A percentile compares a stretch with the other conserved stretches of the same genome.
phyloP scores from a whole-genome alignment of 2,329 filamentous ascomycete species.

The Phaeosphaeriaceae sp. region DNA sequence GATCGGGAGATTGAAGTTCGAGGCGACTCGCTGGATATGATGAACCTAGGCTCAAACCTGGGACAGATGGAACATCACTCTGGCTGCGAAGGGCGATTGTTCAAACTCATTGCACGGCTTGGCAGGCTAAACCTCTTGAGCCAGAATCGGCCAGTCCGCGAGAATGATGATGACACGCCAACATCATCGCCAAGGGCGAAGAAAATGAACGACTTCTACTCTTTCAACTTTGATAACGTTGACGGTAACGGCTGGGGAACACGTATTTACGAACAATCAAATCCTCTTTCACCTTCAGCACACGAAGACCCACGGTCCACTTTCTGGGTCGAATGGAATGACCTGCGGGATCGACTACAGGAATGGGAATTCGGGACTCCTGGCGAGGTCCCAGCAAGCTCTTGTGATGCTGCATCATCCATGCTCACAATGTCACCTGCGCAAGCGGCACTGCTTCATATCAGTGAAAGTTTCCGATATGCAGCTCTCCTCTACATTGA shows the following conservation, averaged over 20 bases:
- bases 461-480: slow-evolving; percentile 90
- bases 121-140: slow-evolving; percentile 85
- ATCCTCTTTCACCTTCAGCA: slow-evolving; percentile 48
- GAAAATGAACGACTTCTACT: slow-evolving; percentile 58
- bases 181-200: slow-evolving; percentile 42
- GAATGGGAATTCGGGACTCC: slow-evolving; percentile 72
- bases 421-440: slow-evolving; percentile 50
- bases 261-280: slow-evolving; percentile 57
- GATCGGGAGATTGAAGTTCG: slow-evolving; percentile 84
- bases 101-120: slow-evolving; percentile 83
- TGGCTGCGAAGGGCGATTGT: slow-evolving; percentile 84
- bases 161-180: slow-evolving; percentile 42
- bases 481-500: slow-evolving; percentile 89
- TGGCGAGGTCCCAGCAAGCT: slow-evolving; percentile 33
- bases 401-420: slow-evolving; percentile 32
- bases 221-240: slow-evolving; percentile 63
- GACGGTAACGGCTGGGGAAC: slow-evolving; percentile 72
- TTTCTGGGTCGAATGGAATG: slow-evolving; percentile 91
- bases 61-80: slow-evolving; percentile 83
- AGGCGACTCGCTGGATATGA: slow-evolving; percentile 67
- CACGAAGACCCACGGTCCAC: slow-evolving; percentile 61
- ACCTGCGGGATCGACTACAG: slow-evolving; percentile 76
- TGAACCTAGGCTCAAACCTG: slow-evolving; percentile 68
- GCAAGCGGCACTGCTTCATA: slow-evolving; percentile 77
- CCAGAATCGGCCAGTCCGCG: slow-evolving; percentile 63